phyloP scores from a whole-genome alignment of 2,329 filamentous ascomycete species.

The Epichloe uncinata region DNA sequence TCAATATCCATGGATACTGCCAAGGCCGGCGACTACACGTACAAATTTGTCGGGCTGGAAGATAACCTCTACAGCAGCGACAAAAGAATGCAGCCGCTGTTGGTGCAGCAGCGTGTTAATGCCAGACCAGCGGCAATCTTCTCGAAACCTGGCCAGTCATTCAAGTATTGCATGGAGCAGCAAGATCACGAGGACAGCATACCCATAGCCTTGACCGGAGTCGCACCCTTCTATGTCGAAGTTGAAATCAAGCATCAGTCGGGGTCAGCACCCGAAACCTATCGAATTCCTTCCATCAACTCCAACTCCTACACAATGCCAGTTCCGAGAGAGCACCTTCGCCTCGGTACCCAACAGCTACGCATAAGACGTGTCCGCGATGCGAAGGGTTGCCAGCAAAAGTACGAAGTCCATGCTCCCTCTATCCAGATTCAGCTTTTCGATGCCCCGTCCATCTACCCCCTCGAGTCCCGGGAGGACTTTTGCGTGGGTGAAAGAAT shows the following conservation, averaged over 20 bases:
- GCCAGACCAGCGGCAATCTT: conserved; percentile 73
- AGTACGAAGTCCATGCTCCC: conserved; percentile 55
- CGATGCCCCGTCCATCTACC: conserved; percentile 81
- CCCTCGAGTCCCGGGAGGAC: conserved; percentile 70
- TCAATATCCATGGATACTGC: conserved; percentile 77
- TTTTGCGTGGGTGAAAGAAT: conserved; percentile 95
- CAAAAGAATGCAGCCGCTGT: conserved; percentile 49
- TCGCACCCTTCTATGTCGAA: conserved; percentile 80
- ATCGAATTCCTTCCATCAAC: conserved; percentile 68
- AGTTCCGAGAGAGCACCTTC: conserved; percentile 73
- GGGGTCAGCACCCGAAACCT: conserved; percentile 63
- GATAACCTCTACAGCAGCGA: conserved; percentile 79
- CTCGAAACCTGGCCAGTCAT: conserved; percentile 74
- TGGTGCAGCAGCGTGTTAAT: conserved; percentile 72
- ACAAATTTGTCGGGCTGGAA: conserved; percentile 69
- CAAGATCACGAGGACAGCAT: conserved; percentile 73
- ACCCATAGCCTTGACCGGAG: conserved; percentile 69
- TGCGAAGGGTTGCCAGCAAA: conserved; percentile 70
- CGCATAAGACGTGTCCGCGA: conserved; percentile 85
- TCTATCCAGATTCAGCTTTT: conserved; percentile 85
- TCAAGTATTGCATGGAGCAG: conserved; percentile 88
- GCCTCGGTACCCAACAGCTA: conserved; percentile 78
- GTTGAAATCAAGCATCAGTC: conserved; percentile 88
- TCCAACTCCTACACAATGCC: conserved; percentile 63
- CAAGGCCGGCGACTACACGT: conserved; percentile 71